phyloP scores from a whole-genome alignment of 805 yeast species.

The Myxozyma melibiosi region DNA sequence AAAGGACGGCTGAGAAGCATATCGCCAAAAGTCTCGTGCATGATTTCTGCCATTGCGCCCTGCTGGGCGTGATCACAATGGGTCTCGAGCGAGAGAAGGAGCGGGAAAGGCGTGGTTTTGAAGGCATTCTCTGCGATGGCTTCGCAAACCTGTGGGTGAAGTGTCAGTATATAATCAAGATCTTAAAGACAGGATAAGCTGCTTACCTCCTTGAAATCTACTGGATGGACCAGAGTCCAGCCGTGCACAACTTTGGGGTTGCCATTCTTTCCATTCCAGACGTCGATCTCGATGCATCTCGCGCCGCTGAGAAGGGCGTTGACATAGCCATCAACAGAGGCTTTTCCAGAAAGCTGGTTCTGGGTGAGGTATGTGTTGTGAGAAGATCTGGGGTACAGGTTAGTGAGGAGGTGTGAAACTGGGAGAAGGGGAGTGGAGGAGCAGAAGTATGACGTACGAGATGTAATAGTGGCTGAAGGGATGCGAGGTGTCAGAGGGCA shows the following conservation, averaged over 20 bases:
- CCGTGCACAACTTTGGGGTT: slow-evolving; percentile 88
- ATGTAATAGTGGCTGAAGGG: slow-evolving; percentile 86
- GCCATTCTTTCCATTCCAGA: slow-evolving; percentile 73
- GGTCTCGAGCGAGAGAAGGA: slow-evolving; percentile 80
- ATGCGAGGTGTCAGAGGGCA: slow-evolving; percentile 48
- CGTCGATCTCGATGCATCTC: slow-evolving; percentile 85
- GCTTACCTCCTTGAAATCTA: slow-evolving; percentile 68
- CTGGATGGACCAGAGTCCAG: slow-evolving; percentile 70
- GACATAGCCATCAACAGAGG: slow-evolving; percentile 89
- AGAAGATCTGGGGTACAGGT: slow-evolving; percentile 50
- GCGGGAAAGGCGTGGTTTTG: slow-evolving; percentile 79
- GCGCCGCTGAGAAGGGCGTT: slow-evolving; percentile 87
- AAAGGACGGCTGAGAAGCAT: slow-evolving; percentile 50
- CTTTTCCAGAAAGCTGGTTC: slow-evolving; percentile 81
- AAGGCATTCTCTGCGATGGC: slow-evolving; percentile 83
- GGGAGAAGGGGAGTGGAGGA: neutral
- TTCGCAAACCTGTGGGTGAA: slow-evolving; percentile 1
- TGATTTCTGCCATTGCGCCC: slow-evolving; percentile 51
- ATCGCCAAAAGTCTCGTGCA: slow-evolving; percentile 62
- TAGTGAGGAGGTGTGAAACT: neutral
- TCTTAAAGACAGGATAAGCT: slow-evolving; percentile 36
- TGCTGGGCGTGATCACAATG: slow-evolving; percentile 75
- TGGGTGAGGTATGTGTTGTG: slow-evolving; percentile 91
- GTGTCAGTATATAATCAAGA: neutral
- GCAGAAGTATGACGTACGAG: slow-evolving; percentile 51